Evolutionary conservation across 768 basidiomycete species (phyloP), one percentile per base, ranked within the genome.

Genomic region (Mycena rosella): DNA sequence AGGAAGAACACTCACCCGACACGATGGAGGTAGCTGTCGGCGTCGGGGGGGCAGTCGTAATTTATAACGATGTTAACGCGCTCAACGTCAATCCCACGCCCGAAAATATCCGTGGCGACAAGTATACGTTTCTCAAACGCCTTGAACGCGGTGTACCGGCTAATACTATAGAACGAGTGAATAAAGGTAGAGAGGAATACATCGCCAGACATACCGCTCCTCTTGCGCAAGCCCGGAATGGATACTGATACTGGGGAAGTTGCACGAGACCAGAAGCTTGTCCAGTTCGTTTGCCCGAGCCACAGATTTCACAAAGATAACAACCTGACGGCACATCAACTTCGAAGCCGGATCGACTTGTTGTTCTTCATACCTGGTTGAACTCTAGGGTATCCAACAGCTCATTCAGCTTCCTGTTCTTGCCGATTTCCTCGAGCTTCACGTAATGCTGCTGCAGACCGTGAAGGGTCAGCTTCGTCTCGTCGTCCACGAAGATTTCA

Each of bases 31-130:
- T 99, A 99, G 69, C 94, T 96, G 82, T 99, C 98, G 24, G 98
- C 97, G 74, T 99, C 98, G 42, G 92, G 89, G 44, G 98, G 96
- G 69, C 93, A 96, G 76, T 99, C 98, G 77, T 99, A 99, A 81
- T 99, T 99, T 84, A 99, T 89, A 56, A 99, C 98, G 65, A 99
- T 98, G 82, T 99, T 99, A 74, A 99, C 98, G 68, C 98, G 96
- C 79, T 99, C 98, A 24, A 99, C 97, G 83, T 99, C 98, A 71
- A 99, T 99, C 72, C 97, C 98, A 79, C 98, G 95, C 67, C 98
- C 98, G 68, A 99, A 99, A 72, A 99, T 99, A 79, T 99, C 98
- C 22, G 98, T 99, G 22, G 96, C 97, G 45, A 99, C 98, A 22
- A 99, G 87, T 71, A 99, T 98, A 71, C 98, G 96, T 83, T 98